phyloP scores from a whole-genome alignment of 345 rosid species.

The Lepidium aucheri region DNA sequence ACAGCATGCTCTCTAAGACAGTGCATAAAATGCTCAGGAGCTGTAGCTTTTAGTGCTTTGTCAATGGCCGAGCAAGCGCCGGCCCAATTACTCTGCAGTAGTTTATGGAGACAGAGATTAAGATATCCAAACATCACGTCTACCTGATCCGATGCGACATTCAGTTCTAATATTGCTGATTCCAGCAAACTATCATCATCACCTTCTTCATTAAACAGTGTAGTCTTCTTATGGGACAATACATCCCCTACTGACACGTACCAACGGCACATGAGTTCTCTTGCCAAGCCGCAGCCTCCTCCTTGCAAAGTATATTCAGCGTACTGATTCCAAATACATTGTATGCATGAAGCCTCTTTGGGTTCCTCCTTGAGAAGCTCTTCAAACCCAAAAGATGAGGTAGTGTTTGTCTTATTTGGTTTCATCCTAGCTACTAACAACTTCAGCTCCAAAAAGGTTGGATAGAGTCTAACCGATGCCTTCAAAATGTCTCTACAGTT shows the following conservation, averaged over 20 bases:
- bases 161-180: constrained; percentile 27
- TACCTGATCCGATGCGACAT: constrained; percentile 21
- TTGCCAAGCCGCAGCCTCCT: constrained; percentile 43
- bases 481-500: constrained; percentile 41
- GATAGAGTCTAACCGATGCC: constrained; percentile 45
- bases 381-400: constrained; percentile 46
- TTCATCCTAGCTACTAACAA: constrained; percentile 53
- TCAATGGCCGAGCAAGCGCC: constrained; percentile 52
- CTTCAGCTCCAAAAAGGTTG: constrained; percentile 62
- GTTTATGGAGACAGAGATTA: constrained; percentile 57
- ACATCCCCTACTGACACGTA: constrained; percentile 44
- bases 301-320: constrained; percentile 54
- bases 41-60: constrained; percentile 49
- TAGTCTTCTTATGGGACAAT: constrained; percentile 9
- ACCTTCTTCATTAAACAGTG: constrained; percentile 10
- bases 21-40: constrained; percentile 35
- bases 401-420: constrained; percentile 29
- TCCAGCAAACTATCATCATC: constrained; percentile 14
- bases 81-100: constrained; percentile 44
- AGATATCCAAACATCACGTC: constrained; percentile 70
- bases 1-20: constrained; percentile 72
- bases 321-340: constrained; percentile 91
- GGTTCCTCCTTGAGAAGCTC: constrained; percentile 61
- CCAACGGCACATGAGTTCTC: constrained; percentile 62
- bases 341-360: constrained; percentile 51